Conservation (phyloP, 495 filamentous ascomycete genomes). For the Podospora pseudopauciseta region DNA sequence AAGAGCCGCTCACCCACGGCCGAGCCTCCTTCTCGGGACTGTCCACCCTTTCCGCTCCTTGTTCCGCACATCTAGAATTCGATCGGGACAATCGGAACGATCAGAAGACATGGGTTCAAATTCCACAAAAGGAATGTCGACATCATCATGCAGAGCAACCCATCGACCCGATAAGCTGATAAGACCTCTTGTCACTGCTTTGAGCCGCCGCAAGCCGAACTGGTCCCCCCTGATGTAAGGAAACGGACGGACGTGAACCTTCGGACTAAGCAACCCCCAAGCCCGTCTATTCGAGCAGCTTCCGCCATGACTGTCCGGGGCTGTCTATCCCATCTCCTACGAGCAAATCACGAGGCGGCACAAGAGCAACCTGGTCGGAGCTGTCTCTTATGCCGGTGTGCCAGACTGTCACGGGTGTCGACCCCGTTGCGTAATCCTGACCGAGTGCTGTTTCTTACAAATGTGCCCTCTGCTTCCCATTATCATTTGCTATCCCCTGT, state of each 20-base stretch:
- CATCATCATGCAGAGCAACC: slow-evolving; percentile 22
- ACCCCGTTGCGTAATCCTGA: slow-evolving; percentile 15
- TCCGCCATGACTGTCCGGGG: not conserved
- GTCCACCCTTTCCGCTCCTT: not conserved
- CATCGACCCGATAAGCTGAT: slow-evolving; percentile 18
- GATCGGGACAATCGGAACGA: not conserved
- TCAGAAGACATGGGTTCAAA: not conserved
- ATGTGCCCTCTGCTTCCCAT: not conserved
- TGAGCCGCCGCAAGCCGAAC: slow-evolving; percentile 32
- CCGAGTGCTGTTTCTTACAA: slow-evolving; percentile 3
- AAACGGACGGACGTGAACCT: slow-evolving; percentile 5
- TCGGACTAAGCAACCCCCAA: slow-evolving; percentile 5
- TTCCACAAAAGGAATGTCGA: slow-evolving; percentile 22
- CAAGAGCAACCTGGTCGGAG: not conserved
- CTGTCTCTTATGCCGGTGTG: not conserved
- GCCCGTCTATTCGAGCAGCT: not conserved
- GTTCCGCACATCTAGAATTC: not conserved
- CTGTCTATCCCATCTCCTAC: not conserved
- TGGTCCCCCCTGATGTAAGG: not conserved
- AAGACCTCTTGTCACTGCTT: slow-evolving; percentile 1
- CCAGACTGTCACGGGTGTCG: not conserved
- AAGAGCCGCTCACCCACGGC: not conserved
- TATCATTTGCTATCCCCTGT: not conserved
- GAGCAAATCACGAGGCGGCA: not conserved
- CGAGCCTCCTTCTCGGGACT: not conserved